A percentile compares a stretch with the other conserved stretches of the same genome.
These are phyloP conservation scores for Talaromyces amestolkiae DNA, from an alignment of 2,329 filamentous ascomycete species.

Conservation along the genomic window DNA sequence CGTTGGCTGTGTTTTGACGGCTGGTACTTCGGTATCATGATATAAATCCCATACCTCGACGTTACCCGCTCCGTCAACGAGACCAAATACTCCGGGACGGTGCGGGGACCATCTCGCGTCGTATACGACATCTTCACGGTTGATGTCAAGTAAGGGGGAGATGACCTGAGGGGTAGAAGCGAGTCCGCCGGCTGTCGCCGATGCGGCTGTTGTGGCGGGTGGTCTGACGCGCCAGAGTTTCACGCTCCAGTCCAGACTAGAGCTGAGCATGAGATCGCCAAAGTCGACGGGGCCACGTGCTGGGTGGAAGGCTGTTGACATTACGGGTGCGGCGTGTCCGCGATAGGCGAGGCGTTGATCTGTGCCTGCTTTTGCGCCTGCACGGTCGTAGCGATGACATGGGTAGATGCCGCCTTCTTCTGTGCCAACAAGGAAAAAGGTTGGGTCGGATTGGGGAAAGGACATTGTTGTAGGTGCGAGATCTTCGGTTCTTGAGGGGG, in stretches of 20 bases:
- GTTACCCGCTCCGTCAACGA: constrained; percentile 88
- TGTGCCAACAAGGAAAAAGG: constrained; percentile 94
- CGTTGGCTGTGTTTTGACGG: constrained; percentile 74
- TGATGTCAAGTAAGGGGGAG: constrained; percentile 79
- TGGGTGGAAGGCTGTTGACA: constrained; percentile 94
- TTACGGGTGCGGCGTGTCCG: constrained; percentile 89
- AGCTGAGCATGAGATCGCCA: constrained; percentile 88
- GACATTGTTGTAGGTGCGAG: constrained; percentile 91
- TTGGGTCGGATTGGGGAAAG: constrained; percentile 92
- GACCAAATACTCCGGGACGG: constrained; percentile 88
- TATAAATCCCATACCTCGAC: constrained; percentile 95
- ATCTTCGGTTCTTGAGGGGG: constrained; percentile 87
- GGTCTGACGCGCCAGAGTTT: constrained; percentile 89
- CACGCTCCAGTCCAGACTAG: constrained; percentile 92
- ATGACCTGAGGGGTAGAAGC: constrained; percentile 50
- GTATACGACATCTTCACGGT: constrained; percentile 94
- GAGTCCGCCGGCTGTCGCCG: constrained; percentile 34
- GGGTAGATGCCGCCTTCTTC: constrained; percentile 97
- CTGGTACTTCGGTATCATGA: constrained; percentile 86
- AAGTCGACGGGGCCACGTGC: constrained; percentile 89
- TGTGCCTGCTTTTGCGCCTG: constrained; percentile 92
- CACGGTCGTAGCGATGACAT: constrained; percentile 94
- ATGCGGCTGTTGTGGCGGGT: constrained; percentile 41
- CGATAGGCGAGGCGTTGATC: constrained; percentile 84
- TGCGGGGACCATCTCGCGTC: constrained; percentile 93